Conservation (phyloP, 2,329 filamentous ascomycete species). For the Paraphaeosphaeria sporulosa region DNA sequence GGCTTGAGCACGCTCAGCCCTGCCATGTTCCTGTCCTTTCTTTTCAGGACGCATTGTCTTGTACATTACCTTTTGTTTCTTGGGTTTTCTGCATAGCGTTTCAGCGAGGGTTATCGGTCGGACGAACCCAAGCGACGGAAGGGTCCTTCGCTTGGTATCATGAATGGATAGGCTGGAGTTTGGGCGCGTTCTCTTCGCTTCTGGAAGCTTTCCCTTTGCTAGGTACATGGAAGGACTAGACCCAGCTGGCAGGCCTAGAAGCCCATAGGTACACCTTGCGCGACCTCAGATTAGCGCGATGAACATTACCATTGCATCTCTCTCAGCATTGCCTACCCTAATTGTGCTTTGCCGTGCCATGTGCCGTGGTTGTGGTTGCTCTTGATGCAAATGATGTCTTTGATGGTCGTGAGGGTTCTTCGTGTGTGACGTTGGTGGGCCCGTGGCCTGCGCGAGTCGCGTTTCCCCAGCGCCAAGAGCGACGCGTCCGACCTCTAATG, state of each 20-base stretch:
- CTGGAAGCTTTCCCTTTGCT: slow-evolving; percentile 10
- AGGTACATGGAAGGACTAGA: slow-evolving; percentile 21
- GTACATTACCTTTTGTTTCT: slow-evolving; percentile 33
- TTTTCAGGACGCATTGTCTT: slow-evolving; percentile 29
- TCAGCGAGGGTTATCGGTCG: slow-evolving; percentile 40
- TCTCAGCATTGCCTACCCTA: not conserved
- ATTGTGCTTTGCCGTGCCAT: not conserved
- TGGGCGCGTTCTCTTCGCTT: slow-evolving; percentile 29
- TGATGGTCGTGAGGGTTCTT: not conserved
- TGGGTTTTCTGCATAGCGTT: slow-evolving; percentile 47
- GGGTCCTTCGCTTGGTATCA: slow-evolving; percentile 42
- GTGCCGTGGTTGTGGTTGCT: not conserved
- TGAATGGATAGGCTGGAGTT: slow-evolving; percentile 29
- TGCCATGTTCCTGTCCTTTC: slow-evolving; percentile 16
- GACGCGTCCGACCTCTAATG: slow-evolving; percentile 25
- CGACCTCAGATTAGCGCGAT: slow-evolving; percentile 27
- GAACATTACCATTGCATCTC: not conserved
- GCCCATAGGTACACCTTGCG: slow-evolving; percentile 21
- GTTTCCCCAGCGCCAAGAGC: slow-evolving; percentile 33
- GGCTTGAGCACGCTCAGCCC: slow-evolving; percentile 5
- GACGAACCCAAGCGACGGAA: slow-evolving; percentile 25
- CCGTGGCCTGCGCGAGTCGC: not conserved
- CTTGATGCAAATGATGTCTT: not conserved
- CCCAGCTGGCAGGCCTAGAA: slow-evolving; percentile 24
- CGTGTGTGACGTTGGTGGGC: not conserved